phyloP scores from a whole-genome alignment of 2,329 filamentous ascomycete genomes.

The Huntiella bhutanensis region DNA sequence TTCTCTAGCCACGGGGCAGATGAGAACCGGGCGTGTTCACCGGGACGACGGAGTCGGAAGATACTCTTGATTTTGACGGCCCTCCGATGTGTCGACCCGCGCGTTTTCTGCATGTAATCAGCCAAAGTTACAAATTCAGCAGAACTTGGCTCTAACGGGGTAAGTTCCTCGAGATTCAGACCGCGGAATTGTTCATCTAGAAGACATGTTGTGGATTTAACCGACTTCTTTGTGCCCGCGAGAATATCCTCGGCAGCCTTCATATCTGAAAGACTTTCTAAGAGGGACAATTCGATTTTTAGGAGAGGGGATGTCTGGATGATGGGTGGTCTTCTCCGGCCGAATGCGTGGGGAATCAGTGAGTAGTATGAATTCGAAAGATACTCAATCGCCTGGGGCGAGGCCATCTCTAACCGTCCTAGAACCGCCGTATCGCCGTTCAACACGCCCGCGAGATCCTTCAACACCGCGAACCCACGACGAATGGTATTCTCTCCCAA shows the following conservation, averaged over 20 bases:
- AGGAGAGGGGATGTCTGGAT: slow-evolving; percentile 38
- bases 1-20: slow-evolving; percentile 22
- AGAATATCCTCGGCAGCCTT: slow-evolving; percentile 56
- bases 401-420: slow-evolving; percentile 22
- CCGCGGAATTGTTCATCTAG: slow-evolving; percentile 56
- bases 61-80: slow-evolving; percentile 50
- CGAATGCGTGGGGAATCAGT: slow-evolving; percentile 65
- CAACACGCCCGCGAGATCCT: slow-evolving; percentile 53
- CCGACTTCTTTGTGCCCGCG: slow-evolving; percentile 29
- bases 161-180: slow-evolving; percentile 60
- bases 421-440: slow-evolving; percentile 29
- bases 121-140: slow-evolving; percentile 46
- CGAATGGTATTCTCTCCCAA: slow-evolving; percentile 61
- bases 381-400: slow-evolving; percentile 30
- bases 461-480: slow-evolving; percentile 57
- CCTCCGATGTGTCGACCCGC: slow-evolving; percentile 45
- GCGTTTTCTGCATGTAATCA: slow-evolving; percentile 48
- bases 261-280: slow-evolving; percentile 72
- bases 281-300: slow-evolving; percentile 59
- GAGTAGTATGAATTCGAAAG: slow-evolving; percentile 68
- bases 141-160: slow-evolving; percentile 37
- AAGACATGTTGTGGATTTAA: slow-evolving; percentile 14
- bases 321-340: slow-evolving; percentile 51
- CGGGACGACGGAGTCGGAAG: slow-evolving; percentile 62
- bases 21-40: slow-evolving; percentile 52